phyloP scores from a whole-genome alignment of 1,139 yeast genomes.

The Meyerozyma sp. region DNA sequence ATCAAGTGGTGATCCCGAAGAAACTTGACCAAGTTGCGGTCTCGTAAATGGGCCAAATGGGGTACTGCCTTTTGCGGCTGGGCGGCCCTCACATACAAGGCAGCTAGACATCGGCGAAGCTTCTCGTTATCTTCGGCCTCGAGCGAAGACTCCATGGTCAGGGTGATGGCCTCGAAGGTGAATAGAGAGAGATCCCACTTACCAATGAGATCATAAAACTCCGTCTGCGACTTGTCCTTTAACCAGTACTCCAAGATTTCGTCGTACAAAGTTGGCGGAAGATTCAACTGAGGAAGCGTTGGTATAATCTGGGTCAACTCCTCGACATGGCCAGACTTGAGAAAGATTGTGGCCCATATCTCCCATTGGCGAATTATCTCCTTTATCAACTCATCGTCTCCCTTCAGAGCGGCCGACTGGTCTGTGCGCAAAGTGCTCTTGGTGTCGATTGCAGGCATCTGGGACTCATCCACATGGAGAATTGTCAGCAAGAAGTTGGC shows the following conservation, averaged over 20 bases:
- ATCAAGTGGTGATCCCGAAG: conserved; percentile 60
- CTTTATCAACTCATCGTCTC: conserved; percentile 15
- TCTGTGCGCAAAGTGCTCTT: conserved; percentile 23
- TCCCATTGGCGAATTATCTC: conserved; percentile 58
- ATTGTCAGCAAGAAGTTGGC: conserved; percentile 43
- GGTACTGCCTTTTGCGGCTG: conserved; percentile 61
- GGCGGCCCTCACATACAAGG: conserved; percentile 50
- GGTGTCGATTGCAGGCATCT: conserved; percentile 25
- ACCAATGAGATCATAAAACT: conserved; percentile 37
- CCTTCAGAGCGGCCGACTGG: conserved; percentile 12
- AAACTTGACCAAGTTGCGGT: conserved; percentile 51
- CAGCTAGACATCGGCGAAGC: conserved; percentile 49
- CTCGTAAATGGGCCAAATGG: conserved; percentile 54
- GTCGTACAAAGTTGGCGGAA: conserved; percentile 43
- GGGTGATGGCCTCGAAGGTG: conserved; percentile 41
- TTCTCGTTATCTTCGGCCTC: conserved; percentile 14
- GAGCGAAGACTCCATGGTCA: conserved; percentile 41
- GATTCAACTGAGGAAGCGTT: conserved; percentile 26
- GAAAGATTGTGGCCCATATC: conserved; percentile 53
- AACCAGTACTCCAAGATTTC: conserved; percentile 49
- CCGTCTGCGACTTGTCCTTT: conserved; percentile 15
- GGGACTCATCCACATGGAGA: conserved; percentile 24
- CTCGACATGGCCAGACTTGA: conserved; percentile 42
- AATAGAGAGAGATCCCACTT: conserved; percentile 60
- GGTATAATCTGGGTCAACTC: conserved; percentile 55